Base-by-base conservation (phyloP, 2,329 filamentous ascomycete species). In the Colletotrichum sojae region DNA sequence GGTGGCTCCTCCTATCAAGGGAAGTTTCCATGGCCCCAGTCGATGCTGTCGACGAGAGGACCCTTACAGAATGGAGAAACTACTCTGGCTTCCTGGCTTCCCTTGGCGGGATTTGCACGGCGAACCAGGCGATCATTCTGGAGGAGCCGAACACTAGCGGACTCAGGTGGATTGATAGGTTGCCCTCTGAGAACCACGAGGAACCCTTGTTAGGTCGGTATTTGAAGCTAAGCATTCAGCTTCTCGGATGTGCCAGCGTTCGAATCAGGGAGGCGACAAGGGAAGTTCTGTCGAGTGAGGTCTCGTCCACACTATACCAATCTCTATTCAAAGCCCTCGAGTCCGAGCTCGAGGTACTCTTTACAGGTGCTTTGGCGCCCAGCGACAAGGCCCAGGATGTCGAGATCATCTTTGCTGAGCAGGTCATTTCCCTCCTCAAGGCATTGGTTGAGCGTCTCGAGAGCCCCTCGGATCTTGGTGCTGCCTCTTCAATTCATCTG, bases 51-150 rank as follows among this genome's bases (percentile, higher is more conserved):
- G 85, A 89, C 43, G 89, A 91, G 71, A 85, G 79, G 68, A 82
- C 83, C 3, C 78, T 91, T 15, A 84, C 86, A 1, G 89, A 92
- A 74, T 92, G 90, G 90, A 85, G 90, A 45, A 92, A 92, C 71
- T 86, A 89, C 73, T 91, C 90, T 1, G 90, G 90, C 0, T 91
- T 92, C 71, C 82, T 92, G 12, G 90, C 90, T 5, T 91, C 90
- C 0, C 79, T 92, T 5, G 90, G 89, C 15, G 90, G 90, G 2
- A 86, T 90, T 62, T 92, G 90, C 76, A 88, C 88, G 9, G 86
- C 90, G 3, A 86, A 89, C 65, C 87, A 89, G 74, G 82, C 86
- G 56, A 81, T 84, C 59, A 80, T 85, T 12, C 75, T 89, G 5
- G 90, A 91, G 56, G 90, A 92, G 61, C 83, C 88, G 16, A 80